Evolutionary conservation across 2,329 filamentous ascomycete species (phyloP).

Genomic region (Neopestalotiopsis clavispora): DNA sequence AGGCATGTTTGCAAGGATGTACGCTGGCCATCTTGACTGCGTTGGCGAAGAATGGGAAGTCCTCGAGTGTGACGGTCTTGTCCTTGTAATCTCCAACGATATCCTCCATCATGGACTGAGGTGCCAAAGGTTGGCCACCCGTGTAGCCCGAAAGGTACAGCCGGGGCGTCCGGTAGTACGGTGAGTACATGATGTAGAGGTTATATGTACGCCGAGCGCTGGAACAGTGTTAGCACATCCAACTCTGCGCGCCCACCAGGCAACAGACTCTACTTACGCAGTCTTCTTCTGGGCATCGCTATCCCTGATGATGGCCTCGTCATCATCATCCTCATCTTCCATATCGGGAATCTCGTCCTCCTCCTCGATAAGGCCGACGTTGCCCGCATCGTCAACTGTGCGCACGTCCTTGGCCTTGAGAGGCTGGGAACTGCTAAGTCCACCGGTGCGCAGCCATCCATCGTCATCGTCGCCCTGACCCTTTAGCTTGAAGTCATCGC

Average conservation of each 20-base stretch:
- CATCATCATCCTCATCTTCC: slow-evolving; percentile 96
- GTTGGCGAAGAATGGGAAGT: slow-evolving; percentile 93
- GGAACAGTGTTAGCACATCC: slow-evolving; percentile 19
- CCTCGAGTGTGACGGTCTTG: slow-evolving; percentile 97
- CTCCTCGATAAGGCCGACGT: slow-evolving; percentile 77
- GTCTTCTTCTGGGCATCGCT: slow-evolving; percentile 53
- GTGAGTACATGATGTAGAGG: slow-evolving; percentile 97
- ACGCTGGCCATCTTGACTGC: slow-evolving; percentile 95
- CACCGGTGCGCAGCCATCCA: slow-evolving; percentile 90
- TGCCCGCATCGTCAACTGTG: slow-evolving; percentile 88
- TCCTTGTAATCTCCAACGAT: slow-evolving; percentile 97
- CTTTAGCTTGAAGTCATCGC: slow-evolving; percentile 63
- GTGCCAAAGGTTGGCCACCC: slow-evolving; percentile 79
- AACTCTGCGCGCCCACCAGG: slow-evolving; percentile 16
- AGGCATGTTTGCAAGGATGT: slow-evolving; percentile 95
- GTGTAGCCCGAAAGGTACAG: slow-evolving; percentile 94
- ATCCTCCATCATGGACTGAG: slow-evolving; percentile 92
- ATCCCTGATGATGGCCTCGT: slow-evolving; percentile 93
- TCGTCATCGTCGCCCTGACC: slow-evolving; percentile 72
- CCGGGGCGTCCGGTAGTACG: slow-evolving; percentile 94
- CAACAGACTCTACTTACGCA: slow-evolving; percentile 41
- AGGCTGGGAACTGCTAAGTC: slow-evolving; percentile 75
- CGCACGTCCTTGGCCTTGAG: slow-evolving; percentile 80
- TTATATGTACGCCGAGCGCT: slow-evolving; percentile 93
- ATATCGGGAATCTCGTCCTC: slow-evolving; percentile 93